Conservation (phyloP, 192 early-diverging fungal species). For the Fimicolochytrium jonesii region DNA sequence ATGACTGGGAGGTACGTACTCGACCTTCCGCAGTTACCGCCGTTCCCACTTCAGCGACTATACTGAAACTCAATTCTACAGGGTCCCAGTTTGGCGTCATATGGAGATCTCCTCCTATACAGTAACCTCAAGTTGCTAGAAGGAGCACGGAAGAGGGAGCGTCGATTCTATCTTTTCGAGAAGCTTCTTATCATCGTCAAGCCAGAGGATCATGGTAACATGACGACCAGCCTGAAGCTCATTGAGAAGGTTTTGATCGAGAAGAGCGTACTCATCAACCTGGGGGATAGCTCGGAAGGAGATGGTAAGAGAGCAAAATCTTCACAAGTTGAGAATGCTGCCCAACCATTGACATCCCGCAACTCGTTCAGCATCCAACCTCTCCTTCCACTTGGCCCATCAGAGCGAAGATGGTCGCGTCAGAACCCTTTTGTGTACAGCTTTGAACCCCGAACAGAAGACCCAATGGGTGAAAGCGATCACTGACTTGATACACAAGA, state of each 20-base stretch:
- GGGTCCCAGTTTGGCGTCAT: constrained; percentile 25
- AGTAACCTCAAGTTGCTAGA: constrained; percentile 29
- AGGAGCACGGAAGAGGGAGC: constrained; percentile 14
- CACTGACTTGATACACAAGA: constrained; percentile 1
- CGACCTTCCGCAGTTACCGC: too few relatives aligned
- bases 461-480: constrained; percentile 9
- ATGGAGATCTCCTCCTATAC: constrained; percentile 29
- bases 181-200: constrained; percentile 24
- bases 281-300: neutral
- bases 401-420: constrained; percentile 17
- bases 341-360: neutral
- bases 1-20: constrained; percentile 30
- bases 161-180: constrained; percentile 31
- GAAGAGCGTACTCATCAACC: neutral
- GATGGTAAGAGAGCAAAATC: too few relatives aligned
- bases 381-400: constrained; percentile 28
- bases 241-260: constrained; percentile 17
- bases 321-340: neutral
- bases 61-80: neutral
- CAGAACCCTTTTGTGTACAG: constrained; percentile 20
- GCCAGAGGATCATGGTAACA: constrained; percentile 10
- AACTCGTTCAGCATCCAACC: neutral
- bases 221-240: constrained; percentile 4
- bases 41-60: too few relatives aligned
- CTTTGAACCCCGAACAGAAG: constrained; percentile 30